Base-by-base conservation (phyloP, 345 rosid species). In the Acer yangbiense region DNA sequence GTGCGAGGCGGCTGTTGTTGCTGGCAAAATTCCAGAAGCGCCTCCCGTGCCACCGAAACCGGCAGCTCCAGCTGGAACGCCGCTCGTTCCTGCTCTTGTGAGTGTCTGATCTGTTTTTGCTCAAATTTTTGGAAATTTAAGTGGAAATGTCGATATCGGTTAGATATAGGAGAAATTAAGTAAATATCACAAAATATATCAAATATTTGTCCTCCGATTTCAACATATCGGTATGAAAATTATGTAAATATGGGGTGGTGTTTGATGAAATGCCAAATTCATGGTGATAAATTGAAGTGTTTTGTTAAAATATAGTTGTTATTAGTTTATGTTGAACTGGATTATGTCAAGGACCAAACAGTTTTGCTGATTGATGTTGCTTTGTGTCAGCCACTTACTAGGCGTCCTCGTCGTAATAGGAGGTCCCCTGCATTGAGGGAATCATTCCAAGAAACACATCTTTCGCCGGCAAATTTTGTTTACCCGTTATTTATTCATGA, bases 401-500 rank as follows among this genome's bases (percentile, higher is more conserved):
- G 95, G 61, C 92, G 98, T 0, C 98, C 98, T 66, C 94, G 98
- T 7, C 94, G 99, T 70, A 95, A 92, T 74, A 86, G 99, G 9
- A 87, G 83, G 73, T 90, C 97, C 3, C 90, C 98, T 43, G 76
- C 82, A 13, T 12, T 83, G 80, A 87, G 98, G 86, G 90, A 90
- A 17, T 87, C 99, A 7, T 93, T 95, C 82, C 98, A 92, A 81
- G 98, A 95, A 81, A 93, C 99, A 55, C 84, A 75, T 71, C 21
- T 95, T 65, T 93, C 97, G 7, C 94, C 98, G 54, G 91, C 94
- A 43, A 95, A 93, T 85, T 93, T 95, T 71, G 96, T 92, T 3
- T 95, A 95, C 74, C 99, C 99, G 50, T 89, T 95, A 20, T 95
- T 95, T 82, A 93, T 95, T 82, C 97, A 93, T 72, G 99, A 95